Evolutionary conservation across 2,329 filamentous ascomycete genomes (phyloP).

Genomic region (Pezicula radicicola): DNA sequence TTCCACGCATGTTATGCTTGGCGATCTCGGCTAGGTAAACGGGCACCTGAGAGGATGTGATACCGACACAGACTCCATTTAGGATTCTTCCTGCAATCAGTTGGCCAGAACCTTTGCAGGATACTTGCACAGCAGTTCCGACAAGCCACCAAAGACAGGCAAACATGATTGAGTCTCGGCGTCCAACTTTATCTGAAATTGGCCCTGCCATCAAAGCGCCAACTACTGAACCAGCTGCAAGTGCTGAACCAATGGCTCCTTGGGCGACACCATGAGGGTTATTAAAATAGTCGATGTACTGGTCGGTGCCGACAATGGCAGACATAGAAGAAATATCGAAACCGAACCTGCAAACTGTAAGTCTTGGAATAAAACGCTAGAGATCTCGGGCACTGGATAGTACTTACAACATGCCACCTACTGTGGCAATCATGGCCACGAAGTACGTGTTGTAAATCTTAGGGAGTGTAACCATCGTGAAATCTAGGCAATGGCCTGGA

Average conservation of each 20-base stretch:
- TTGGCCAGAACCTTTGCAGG: slow-evolving; percentile 59
- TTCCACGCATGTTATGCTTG: slow-evolving; percentile 37
- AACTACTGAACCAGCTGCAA: slow-evolving; percentile 45
- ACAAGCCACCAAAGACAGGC: slow-evolving; percentile 44
- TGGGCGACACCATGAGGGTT: slow-evolving; percentile 35
- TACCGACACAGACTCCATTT: slow-evolving; percentile 69
- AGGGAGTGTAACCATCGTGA: slow-evolving; percentile 7
- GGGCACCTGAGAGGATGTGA: slow-evolving; percentile 69
- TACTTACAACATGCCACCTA: slow-evolving; percentile 45
- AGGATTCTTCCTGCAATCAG: slow-evolving; percentile 67
- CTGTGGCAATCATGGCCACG: slow-evolving; percentile 38
- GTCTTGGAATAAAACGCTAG: neutral
- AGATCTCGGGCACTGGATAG: neutral
- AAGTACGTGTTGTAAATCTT: slow-evolving; percentile 19
- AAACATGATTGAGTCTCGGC: slow-evolving; percentile 41
- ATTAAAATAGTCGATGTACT: slow-evolving; percentile 48
- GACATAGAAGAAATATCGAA: slow-evolving; percentile 55
- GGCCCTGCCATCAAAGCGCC: slow-evolving; percentile 42
- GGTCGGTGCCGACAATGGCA: slow-evolving; percentile 46
- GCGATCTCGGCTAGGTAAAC: slow-evolving; percentile 66
- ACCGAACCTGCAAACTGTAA: slow-evolving; percentile 38
- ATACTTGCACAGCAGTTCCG: slow-evolving; percentile 44
- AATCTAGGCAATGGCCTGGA: slow-evolving; percentile 6
- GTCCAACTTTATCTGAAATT: slow-evolving; percentile 43
- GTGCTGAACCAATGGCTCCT: slow-evolving; percentile 45